phyloP scores from a whole-genome alignment of 139 green algal species.

The Chlorella sp. region DNA sequence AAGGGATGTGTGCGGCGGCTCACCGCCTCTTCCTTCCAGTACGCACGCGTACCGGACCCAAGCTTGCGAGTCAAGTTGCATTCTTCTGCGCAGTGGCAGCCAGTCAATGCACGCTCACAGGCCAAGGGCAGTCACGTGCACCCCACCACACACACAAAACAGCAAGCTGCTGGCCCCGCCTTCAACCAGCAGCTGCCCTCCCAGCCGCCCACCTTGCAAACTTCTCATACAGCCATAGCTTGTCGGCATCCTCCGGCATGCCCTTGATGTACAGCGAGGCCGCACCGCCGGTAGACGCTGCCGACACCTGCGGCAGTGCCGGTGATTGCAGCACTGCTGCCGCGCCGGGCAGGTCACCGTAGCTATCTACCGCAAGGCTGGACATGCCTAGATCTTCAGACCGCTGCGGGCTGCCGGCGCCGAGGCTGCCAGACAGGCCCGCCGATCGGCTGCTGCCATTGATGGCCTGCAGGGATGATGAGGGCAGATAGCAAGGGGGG shows the following conservation, averaged over 20 bases:
- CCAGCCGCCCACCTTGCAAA: conserved; percentile 72
- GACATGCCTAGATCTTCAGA: not conserved
- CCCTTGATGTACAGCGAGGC: conserved; percentile 73
- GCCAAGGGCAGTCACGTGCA: no score
- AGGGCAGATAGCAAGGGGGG: no score
- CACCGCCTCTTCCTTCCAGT: no score
- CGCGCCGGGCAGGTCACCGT: not conserved
- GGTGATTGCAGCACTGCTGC: not conserved
- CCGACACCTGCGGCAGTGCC: not conserved
- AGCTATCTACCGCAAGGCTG: not conserved
- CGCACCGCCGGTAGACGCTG: not conserved
- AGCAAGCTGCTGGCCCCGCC: no score
- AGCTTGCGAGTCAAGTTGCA: no score
- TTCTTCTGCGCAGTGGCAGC: no score
- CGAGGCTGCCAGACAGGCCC: not conserved
- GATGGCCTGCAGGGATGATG: conserved; percentile 9
- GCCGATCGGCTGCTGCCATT: not conserved
- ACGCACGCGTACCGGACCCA: no score
- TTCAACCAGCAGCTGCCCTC: no score
- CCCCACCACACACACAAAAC: no score
- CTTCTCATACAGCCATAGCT: conserved; percentile 83
- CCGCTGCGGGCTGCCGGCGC: conserved; percentile 1
- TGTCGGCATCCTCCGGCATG: conserved; percentile 62
- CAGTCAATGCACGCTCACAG: no score
- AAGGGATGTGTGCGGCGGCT: no score